Evolutionary conservation across 164 flowering plant genomes (phyloP), one percentile per base, ranked within the genome.

Genomic region (Amborella trichopoda): DNA sequence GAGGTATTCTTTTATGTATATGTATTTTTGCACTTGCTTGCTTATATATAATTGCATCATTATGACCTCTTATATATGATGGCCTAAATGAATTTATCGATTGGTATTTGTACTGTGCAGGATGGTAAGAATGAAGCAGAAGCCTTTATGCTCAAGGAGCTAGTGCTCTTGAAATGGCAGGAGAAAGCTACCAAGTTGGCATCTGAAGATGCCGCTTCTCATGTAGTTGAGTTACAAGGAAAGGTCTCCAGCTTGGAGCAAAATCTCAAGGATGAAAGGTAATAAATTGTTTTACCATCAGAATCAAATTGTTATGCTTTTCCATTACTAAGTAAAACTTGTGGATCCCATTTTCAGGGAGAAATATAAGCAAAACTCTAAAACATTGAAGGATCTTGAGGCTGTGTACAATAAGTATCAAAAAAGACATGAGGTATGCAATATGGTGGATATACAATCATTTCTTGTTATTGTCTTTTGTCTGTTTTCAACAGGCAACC

Each of bases 61-160:
- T 37, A 37, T 14, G 16, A 37, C 41, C 5, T n/a, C 19, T 37
- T 10, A 8, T 37, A 10, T 10, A n/a, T 37, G 10, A 1, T n/a
- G 13, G n/a, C 16, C 23, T 25, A 3, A 19, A 40, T 26, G n/a
- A n/a, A n/a, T n/a, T n/a, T n/a, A n/a, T n/a, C n/a, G n/a, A n/a
- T 37, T n/a, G 19, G 17, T 50, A 22, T n/a, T 24, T 33, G 23
- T 23, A 33, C 28, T 6, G 6, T 30, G 44, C 52, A 91, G 99
- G 75, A 68, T 70, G 96, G 76, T 14, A 87, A 87, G 64, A 82
- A 87, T 67, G 95, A 87, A 66, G 99, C 99, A 24, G 99, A 91
- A 63, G 71, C 74, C 3, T 91, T 73, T 70, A 87, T 91, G 91
- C 69, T 87, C 62, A 91, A 75, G 66, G 99, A 91, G 59, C 60